Evolutionary conservation across 2,329 filamentous ascomycete species (phyloP).

Genomic region (Sarocladium oryzae): DNA sequence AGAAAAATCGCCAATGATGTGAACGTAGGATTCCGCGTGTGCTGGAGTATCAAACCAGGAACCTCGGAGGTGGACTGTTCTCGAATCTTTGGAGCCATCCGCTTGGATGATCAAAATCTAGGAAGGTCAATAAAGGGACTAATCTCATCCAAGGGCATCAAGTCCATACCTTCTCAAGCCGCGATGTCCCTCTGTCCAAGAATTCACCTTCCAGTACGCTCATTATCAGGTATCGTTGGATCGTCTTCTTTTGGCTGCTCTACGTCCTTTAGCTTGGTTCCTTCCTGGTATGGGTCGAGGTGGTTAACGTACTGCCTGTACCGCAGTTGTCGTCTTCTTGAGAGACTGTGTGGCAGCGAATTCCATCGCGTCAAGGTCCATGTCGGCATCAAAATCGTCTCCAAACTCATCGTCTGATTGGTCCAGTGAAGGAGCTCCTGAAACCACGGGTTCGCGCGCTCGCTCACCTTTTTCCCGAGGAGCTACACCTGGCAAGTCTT

Average conservation of each 20-base stretch:
- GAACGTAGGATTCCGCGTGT: conserved; percentile 68
- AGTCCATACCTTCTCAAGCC: conserved; percentile 62
- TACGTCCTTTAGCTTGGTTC: conserved; percentile 58
- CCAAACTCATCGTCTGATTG: conserved; percentile 26
- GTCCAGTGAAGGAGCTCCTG: too few relatives aligned
- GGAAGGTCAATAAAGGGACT: not conserved
- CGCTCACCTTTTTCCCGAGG: too few relatives aligned
- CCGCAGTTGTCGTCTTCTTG: conserved; percentile 20
- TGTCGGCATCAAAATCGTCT: conserved; percentile 56
- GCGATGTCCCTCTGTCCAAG: conserved; percentile 53
- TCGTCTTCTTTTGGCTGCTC: conserved; percentile 63
- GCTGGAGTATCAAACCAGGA: conserved; percentile 83
- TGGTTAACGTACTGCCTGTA: conserved; percentile 31
- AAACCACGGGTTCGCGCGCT: too few relatives aligned
- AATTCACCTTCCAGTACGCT: conserved; percentile 67
- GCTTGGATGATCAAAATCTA: conserved; percentile 78
- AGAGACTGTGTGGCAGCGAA: conserved; percentile 64
- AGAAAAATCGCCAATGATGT: conserved; percentile 77
- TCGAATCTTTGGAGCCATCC: conserved; percentile 60
- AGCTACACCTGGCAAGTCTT: conserved; percentile 16
- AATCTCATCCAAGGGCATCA: not conserved
- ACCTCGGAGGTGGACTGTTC: conserved; percentile 69
- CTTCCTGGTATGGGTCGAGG: conserved; percentile 12
- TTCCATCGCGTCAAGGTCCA: conserved; percentile 74
- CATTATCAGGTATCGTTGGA: conserved; percentile 81